Base-by-base conservation (phyloP, 2,329 filamentous ascomycete species). In the Elsinoe batatas region DNA sequence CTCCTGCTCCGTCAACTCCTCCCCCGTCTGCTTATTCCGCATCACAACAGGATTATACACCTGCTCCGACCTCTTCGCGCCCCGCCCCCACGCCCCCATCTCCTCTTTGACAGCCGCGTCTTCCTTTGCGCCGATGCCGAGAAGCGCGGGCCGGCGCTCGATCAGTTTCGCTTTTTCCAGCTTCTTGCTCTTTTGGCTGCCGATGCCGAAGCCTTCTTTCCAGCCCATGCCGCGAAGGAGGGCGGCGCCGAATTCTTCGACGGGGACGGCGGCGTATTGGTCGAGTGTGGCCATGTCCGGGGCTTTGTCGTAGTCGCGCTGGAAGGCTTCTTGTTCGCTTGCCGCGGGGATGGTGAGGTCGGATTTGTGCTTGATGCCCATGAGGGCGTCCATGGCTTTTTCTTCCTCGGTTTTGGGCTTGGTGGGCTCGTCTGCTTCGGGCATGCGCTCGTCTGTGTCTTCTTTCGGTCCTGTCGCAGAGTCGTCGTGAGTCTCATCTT, bases 171-270 rank as follows among this genome's bases (percentile, higher is more conserved):
- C 76, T 61, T 86, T 86, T 20, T 62, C 60, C 3, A 65, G 58
- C 61, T 58, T 69, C 62, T 61, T 69, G 15, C 70, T 69, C 22
- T 70, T 70, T 55, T 79, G 74, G 20, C 77, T 74, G 72, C 85
- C 75, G 53, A 82, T 75, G 37, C 74, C 71, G 59, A 81, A 76
- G 15, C 78, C 82, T 60, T 83, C 81, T 64, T 96, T 90, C 91
- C 91, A 96, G 7, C 93, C 93, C 87, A 97, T 96, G 8, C 91
- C 90, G 32, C 91, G 83, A 35, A 98, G 77, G 60, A 97, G 77
- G 0, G 91, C 90, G 15, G 90, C 87, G 6, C 93, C 93, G 61
- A 97, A 98, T 63, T 96, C 90, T 62, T 96, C 91, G 13, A 97
- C 89, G 0, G 93, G 91, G 59, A 95, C 85, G 11, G 85, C 83